Conservation (phyloP, 139 green algal genomes). For the Tetradesmus lagerheimii region DNA sequence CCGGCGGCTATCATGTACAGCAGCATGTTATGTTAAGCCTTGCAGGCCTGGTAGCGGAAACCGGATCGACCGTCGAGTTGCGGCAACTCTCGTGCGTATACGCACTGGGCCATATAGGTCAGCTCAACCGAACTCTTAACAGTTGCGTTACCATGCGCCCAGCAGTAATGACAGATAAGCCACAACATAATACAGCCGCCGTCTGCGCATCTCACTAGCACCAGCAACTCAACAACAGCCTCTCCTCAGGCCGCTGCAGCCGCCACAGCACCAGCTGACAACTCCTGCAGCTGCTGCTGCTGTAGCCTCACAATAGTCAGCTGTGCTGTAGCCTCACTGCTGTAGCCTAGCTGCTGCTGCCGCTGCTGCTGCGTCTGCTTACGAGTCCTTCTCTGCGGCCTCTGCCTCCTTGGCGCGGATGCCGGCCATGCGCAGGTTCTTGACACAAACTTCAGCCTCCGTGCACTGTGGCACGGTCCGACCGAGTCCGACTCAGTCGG, state of each 20-base stretch:
- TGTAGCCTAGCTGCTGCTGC: neutral
- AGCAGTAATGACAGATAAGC: neutral
- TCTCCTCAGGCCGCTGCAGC: neutral
- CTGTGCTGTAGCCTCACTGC: neutral
- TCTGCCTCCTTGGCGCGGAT: constrained; percentile 89
- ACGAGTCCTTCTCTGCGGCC: constrained; percentile 79
- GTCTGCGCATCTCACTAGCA: neutral
- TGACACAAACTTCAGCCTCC: too few species aligned
- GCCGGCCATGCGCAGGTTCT: constrained; percentile 89
- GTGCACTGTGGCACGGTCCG: too few species aligned
- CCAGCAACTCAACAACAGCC: neutral
- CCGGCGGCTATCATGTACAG: too few species aligned
- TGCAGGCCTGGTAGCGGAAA: too few species aligned
- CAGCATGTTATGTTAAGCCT: too few species aligned
- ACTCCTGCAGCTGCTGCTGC: neutral
- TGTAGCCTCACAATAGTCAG: neutral
- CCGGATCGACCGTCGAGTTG: too few species aligned
- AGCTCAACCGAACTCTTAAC: neutral
- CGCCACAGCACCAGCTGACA: neutral
- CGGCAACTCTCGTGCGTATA: too few species aligned
- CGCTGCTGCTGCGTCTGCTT: constrained; percentile 21
- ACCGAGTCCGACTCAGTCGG: too few species aligned
- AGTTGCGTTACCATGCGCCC: neutral
- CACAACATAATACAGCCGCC: neutral
- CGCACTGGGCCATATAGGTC: too few species aligned